Base-by-base conservation (phyloP, 202 grass and related monocot species). In the Hordeum pubiflorum region DNA sequence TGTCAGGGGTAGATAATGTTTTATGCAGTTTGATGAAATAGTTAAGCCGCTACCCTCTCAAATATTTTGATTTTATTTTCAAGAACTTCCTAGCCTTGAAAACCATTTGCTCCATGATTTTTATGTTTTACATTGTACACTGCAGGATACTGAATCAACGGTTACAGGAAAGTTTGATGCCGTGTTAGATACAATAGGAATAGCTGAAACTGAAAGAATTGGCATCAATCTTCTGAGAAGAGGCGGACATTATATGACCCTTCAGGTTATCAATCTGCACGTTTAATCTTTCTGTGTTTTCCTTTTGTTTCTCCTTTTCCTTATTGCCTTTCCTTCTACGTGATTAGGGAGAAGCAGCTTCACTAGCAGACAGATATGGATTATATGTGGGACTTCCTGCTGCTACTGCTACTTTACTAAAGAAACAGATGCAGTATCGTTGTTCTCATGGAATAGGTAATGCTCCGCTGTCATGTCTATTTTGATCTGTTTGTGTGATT, bases 241-340 rank as follows among this genome's bases (percentile, higher is more conserved):
- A 93, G 92, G 96, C 32, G 96, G 96, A 70, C 81, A 99, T 58
- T 99, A 91, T 84, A 99, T 99, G 96, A 99, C 96, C 57, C 92
- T 96, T 86, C 96, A 99, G 92, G 96, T 99, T 71, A 77, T 87
- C 17, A 58, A 80, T 74, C 39, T 43, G n/a, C 43, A 84, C 0
- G 39, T 70, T 31, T 5, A 17, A 2, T 69, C 48, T 48, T 87
- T 38, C 34, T 33, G 8, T 4, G 3, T 5, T 81, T 72, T 63
- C 72, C 10, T 72, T 61, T 9, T 62, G 13, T 74, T 74, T 64
- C 13, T 33, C 17, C 11, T 58, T 78, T 78, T 86, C 24, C 31
- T 71, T 18, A 88, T 79, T 69, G 14, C 82, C 39, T 58, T 52
- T 20, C 38, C 10, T 77, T 33, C 58, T 46, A 29, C 58, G 10